Evolutionary conservation across 805 yeast species (phyloP).

Genomic region (Barnettozyma wickerhamii): DNA sequence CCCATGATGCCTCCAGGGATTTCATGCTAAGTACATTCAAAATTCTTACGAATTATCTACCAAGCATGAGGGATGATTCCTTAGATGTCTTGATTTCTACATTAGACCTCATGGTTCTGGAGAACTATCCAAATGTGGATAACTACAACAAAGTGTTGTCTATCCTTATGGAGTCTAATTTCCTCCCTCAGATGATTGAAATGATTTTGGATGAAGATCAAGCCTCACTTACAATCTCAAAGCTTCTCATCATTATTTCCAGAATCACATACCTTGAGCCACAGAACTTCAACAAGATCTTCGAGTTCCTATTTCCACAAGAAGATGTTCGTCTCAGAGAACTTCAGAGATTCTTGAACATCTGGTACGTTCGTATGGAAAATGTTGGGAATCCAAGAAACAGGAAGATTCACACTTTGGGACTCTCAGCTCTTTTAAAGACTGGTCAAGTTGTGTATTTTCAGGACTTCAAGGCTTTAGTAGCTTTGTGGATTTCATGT

Average conservation of each 20-base stretch:
- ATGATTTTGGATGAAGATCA: constrained; percentile 28
- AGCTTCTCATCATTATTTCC: constrained; percentile 32
- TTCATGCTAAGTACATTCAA: constrained; percentile 38
- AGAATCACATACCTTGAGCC: constrained; percentile 34
- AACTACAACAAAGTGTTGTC: constrained; percentile 17
- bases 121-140: constrained; percentile 17
- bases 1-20: constrained; percentile 34
- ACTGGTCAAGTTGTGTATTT: constrained; percentile 30
- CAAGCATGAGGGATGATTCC: constrained; percentile 68
- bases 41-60: constrained; percentile 48
- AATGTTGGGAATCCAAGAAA: constrained; percentile 71
- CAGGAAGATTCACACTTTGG: constrained; percentile 64
- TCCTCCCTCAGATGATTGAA: constrained; percentile 26
- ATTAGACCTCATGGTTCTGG: constrained; percentile 43
- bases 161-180: constrained; percentile 24
- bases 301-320: constrained; percentile 27
- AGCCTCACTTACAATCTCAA: constrained; percentile 28
- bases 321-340: constrained; percentile 23
- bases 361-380: constrained; percentile 43
- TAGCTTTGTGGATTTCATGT: constrained; percentile 45
- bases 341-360: constrained; percentile 27
- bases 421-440: constrained; percentile 48
- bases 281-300: constrained; percentile 19
- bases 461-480: constrained; percentile 28
- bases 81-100: constrained; percentile 49